A percentile compares a stretch with the other conserved stretches of the same genome.
Conservation (phyloP, 2,329 filamentous ascomycete species). For the Cercospora sp. region DNA sequence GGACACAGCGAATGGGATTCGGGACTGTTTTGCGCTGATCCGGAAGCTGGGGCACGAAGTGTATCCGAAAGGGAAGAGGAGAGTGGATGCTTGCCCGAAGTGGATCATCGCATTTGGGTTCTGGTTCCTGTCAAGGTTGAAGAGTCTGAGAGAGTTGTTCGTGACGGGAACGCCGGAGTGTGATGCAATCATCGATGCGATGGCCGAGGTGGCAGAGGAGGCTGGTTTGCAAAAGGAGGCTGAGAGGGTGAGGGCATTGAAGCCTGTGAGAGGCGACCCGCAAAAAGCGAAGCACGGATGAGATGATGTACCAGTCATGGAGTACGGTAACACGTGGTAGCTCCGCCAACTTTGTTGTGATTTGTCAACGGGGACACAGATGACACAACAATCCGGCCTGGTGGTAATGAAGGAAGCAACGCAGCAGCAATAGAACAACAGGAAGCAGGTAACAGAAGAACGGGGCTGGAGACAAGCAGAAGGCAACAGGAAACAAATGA, state of each 20-base stretch:
- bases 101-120: background rate
- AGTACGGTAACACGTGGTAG: background rate
- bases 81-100: background rate
- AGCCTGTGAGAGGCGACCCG: background rate
- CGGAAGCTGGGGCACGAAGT: background rate
- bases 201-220: background rate
- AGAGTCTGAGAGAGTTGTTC: background rate
- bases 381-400: background rate
- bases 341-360: background rate
- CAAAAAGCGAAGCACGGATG: background rate
- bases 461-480: background rate
- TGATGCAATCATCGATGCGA: constrained; percentile 1
- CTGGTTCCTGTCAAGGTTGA: background rate
- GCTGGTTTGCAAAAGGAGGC: background rate
- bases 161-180: background rate
- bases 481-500: background rate
- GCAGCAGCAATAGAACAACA: background rate
- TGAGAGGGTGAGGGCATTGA: background rate
- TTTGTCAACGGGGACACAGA: background rate
- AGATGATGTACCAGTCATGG: background rate
- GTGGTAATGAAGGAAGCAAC: background rate
- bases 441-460: background rate
- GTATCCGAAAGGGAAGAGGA: background rate
- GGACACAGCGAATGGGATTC: background rate
- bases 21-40: background rate